These are phyloP conservation scores for Corylus avellana DNA, from an alignment of 306 rosid species.

Conservation along the genomic window DNA sequence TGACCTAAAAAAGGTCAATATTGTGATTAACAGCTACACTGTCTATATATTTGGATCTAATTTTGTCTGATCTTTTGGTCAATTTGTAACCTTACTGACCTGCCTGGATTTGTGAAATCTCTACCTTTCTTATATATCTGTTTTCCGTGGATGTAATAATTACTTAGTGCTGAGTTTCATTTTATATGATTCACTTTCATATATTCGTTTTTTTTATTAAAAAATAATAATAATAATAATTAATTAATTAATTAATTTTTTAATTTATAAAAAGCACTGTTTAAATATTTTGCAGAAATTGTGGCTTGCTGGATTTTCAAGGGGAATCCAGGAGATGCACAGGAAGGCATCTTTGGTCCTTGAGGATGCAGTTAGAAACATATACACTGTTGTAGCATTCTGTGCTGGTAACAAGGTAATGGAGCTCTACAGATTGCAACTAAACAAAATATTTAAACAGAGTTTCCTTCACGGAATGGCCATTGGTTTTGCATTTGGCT, in stretches of 20 bases:
- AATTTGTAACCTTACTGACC: not conserved
- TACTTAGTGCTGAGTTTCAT: not conserved
- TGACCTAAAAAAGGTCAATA: not conserved
- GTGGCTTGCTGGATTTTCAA: slow-evolving; percentile 99
- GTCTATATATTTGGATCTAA: not conserved
- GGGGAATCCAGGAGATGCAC: slow-evolving; percentile 99
- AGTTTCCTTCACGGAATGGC: slow-evolving; percentile 97
- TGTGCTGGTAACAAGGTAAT: slow-evolving; percentile 99
- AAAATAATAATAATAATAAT: too few relatives aligned
- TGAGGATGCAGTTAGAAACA: slow-evolving; percentile 98
- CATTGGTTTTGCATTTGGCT: slow-evolving; percentile 94
- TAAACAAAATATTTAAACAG: slow-evolving; percentile 83
- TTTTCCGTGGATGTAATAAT: not conserved
- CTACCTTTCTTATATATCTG: not conserved
- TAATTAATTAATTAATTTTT: too few relatives aligned
- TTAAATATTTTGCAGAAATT: slow-evolving; percentile 72
- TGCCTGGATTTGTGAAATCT: not conserved
- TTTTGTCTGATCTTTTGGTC: not conserved
- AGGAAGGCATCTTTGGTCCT: slow-evolving; percentile 98
- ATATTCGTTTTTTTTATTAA: not conserved
- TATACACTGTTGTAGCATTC: slow-evolving; percentile 98
- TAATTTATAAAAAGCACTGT: not conserved
- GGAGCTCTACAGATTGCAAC: slow-evolving; percentile 96
- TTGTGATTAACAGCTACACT: not conserved
- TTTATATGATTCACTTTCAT: not conserved